phyloP scores from a whole-genome alignment of 345 rosid genomes.

The Citrus unshiu region DNA sequence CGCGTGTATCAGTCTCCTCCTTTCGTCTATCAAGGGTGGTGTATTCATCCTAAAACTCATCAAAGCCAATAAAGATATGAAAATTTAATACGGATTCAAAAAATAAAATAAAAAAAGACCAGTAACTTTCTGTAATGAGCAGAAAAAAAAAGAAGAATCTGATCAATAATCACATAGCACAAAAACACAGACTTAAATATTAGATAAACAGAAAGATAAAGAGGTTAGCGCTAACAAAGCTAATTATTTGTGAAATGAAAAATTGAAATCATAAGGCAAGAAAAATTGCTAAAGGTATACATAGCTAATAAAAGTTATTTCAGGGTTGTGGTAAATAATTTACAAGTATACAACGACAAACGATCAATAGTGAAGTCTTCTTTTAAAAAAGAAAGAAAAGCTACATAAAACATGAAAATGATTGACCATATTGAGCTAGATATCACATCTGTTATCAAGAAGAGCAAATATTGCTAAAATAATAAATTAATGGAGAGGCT shows the following conservation, averaged over 20 bases:
- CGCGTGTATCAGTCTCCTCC: constrained; percentile 62
- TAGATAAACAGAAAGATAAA: neutral
- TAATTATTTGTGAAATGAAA: no score
- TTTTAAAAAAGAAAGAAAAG: no score
- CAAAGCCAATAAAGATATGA: constrained; percentile 9
- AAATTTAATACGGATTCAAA: neutral
- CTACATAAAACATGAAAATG: neutral
- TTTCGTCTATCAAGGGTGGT: constrained; percentile 40
- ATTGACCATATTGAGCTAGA: neutral
- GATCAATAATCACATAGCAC: neutral
- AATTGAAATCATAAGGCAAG: no score
- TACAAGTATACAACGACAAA: no score
- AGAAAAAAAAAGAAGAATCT: neutral
- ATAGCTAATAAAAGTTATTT: neutral
- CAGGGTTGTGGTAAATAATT: no score
- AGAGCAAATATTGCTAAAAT: neutral
- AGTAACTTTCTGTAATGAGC: neutral
- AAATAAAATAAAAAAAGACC: neutral
- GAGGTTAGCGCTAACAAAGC: no score
- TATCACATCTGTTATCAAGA: neutral
- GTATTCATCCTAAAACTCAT: constrained; percentile 59
- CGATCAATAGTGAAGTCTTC: no score
- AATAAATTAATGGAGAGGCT: no score
- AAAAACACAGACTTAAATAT: neutral
- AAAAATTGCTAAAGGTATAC: neutral